Base-by-base conservation (phyloP, 768 basidiomycete genomes). In the Amylocystis lapponica region DNA sequence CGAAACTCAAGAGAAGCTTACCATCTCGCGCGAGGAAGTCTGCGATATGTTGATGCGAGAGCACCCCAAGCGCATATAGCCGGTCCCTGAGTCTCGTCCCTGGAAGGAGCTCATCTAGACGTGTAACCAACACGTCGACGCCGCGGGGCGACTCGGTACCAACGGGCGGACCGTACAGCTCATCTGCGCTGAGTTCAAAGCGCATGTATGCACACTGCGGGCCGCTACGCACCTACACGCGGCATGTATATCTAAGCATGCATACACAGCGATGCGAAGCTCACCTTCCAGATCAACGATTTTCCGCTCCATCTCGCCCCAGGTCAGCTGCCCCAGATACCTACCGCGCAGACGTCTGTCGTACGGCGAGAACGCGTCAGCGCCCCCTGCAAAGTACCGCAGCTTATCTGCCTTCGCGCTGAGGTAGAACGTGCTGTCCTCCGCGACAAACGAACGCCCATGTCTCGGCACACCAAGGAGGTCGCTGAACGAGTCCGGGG, bases 71-170 rank as follows among this genome's bases (percentile, higher is more conserved):
- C 21, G 49, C 49, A 35, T 37, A 44, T 16, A 76, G 64, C 36
- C 71, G 66, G 41, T 70, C 67, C 43, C 65, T 64, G 16, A 78
- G 62, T 26, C 74, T 64, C 22, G 74, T 69, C 6, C 76, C 76
- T 30, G 76, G 75, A 36, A 78, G 57, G 39, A 71, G 47, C 26
- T 35, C 29, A 30, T 73, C 71, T 13, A 80, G 59, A 27, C 58
- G 62, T 13, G 66, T 52, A 12, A 74, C 53, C 23, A 76, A 51
- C 5, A 45, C 42, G 5, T 52, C 54, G 36, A 74, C 56, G 10
- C 66, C 64, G 14, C 60, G 51, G 19, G 71, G 69, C 2, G 67
- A 65, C 51, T 73, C 70, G 2, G 66, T 60, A 31, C 68, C 71
- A 37, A 70, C 62, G 10, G 57, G 52, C 20, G 66, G 64, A 6